Percentiles rank a stretch among this genome's conserved stretches.
Evolutionary conservation across 331 rosid species (phyloP).

Genomic region (Malus hybrid): DNA sequence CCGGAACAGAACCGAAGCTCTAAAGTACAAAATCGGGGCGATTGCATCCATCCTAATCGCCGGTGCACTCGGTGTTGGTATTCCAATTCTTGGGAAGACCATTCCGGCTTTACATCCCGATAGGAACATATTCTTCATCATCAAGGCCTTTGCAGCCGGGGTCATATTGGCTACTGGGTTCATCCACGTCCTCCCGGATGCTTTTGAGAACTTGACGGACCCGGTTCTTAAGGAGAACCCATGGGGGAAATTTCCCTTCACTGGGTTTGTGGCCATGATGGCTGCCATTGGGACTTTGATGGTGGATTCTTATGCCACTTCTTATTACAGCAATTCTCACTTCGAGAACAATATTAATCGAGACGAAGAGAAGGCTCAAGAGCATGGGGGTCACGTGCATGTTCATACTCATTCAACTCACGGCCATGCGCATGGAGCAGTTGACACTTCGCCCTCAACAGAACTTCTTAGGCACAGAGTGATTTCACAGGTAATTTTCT

Average conservation of each 20-base stretch:
- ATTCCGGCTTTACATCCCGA: slow-evolving; percentile 53
- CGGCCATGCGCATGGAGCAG: slow-evolving; percentile 42
- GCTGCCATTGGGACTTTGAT: slow-evolving; percentile 62
- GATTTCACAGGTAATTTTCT: slow-evolving; percentile 39
- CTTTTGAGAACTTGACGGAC: slow-evolving; percentile 36
- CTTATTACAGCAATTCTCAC: slow-evolving; percentile 30
- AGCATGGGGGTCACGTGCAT: slow-evolving; percentile 24
- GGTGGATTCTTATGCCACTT: slow-evolving; percentile 66
- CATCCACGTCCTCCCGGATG: slow-evolving; percentile 72
- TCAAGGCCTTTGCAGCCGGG: slow-evolving; percentile 77
- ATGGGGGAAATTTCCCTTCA: slow-evolving; percentile 63
- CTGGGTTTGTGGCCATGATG: slow-evolving; percentile 76
- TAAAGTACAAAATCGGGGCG: slow-evolving; percentile 38
- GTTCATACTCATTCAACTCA: slow-evolving; percentile 53
- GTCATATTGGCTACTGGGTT: slow-evolving; percentile 74
- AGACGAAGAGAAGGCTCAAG: slow-evolving; percentile 20
- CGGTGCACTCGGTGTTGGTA: slow-evolving; percentile 48
- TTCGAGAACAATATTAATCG: background rate
- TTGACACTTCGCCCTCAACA: background rate
- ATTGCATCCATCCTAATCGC: slow-evolving; percentile 45
- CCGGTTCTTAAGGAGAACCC: slow-evolving; percentile 43
- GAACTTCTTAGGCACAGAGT: slow-evolving; percentile 51
- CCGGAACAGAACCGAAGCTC: slow-evolving; percentile 17
- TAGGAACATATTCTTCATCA: slow-evolving; percentile 37
- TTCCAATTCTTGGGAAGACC: slow-evolving; percentile 50